phyloP scores from a whole-genome alignment of 345 rosid species.

The Syzygium aromaticum region DNA sequence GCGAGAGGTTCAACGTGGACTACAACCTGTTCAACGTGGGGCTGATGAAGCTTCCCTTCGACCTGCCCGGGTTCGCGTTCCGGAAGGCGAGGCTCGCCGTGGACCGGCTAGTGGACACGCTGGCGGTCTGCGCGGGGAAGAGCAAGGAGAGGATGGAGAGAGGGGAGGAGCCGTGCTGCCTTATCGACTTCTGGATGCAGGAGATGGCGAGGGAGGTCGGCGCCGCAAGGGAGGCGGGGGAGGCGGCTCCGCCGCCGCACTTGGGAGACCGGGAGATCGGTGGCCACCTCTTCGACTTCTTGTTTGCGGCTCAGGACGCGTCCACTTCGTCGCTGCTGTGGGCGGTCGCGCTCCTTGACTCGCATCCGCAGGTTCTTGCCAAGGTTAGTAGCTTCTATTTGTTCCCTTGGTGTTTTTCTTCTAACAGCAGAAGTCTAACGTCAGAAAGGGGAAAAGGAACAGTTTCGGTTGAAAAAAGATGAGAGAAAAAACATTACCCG shows the following conservation, averaged over 20 bases:
- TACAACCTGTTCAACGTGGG: constrained; percentile 77
- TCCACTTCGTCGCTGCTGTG: constrained; percentile 82
- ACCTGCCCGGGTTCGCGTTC: constrained; percentile 67
- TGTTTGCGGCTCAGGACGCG: constrained; percentile 86
- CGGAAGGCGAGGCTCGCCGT: constrained; percentile 62
- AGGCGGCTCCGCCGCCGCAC: constrained; percentile 23
- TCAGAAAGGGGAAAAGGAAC: not conserved
- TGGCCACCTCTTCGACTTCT: constrained; percentile 65
- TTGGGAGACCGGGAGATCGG: constrained; percentile 48
- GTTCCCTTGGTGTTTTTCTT: not conserved
- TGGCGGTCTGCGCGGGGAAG: constrained; percentile 28
- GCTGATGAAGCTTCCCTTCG: constrained; percentile 56
- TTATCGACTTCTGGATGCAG: constrained; percentile 85
- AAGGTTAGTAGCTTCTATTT: not conserved
- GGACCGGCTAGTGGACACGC: constrained; percentile 33
- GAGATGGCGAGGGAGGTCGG: constrained; percentile 29
- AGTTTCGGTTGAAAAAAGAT: not conserved
- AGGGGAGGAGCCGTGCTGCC: constrained; percentile 52
- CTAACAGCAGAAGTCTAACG: not conserved
- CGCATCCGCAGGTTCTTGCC: constrained; percentile 53
- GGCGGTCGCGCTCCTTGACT: constrained; percentile 70
- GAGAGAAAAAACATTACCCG: not conserved
- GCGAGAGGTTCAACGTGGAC: constrained; percentile 36
- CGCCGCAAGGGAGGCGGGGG: constrained; percentile 20
- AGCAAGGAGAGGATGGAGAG: constrained; percentile 46